Percentiles rank a stretch among this genome's conserved stretches.
phyloP scores from a whole-genome alignment of 768 basidiomycete genomes.

The Omphalotus guepiniiformis region DNA sequence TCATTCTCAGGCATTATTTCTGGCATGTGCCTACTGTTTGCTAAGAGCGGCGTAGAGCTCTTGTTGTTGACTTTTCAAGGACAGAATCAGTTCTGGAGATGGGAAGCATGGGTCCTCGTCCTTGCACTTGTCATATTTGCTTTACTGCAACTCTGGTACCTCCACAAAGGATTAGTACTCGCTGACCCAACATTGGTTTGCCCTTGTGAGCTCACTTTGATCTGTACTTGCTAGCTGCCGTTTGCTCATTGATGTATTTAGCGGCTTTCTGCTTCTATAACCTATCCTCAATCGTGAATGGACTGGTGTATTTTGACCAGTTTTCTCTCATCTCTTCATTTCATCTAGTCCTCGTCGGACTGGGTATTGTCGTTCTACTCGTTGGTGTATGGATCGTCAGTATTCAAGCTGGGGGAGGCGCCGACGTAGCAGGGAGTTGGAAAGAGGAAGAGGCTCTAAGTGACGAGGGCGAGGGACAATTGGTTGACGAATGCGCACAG shows the following conservation, averaged over 20 bases:
- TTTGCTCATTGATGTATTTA: constrained; percentile 22
- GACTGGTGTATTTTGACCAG: constrained; percentile 87
- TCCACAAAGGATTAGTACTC: constrained; percentile 73
- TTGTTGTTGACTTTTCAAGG: constrained; percentile 73
- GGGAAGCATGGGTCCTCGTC: constrained; percentile 81
- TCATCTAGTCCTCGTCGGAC: constrained; percentile 69
- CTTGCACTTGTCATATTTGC: constrained; percentile 70
- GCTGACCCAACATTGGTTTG: constrained; percentile 86
- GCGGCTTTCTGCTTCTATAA: constrained; percentile 97
- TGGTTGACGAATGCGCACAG: too few species aligned
- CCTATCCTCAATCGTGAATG: constrained; percentile 85
- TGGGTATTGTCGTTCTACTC: constrained; percentile 77
- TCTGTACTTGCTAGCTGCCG: constrained; percentile 5
- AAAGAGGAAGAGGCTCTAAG: constrained; percentile 28
- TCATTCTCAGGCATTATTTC: constrained; percentile 85
- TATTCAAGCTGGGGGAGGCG: constrained; percentile 58
- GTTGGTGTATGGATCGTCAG: constrained; percentile 90
- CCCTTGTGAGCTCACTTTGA: constrained; percentile 53
- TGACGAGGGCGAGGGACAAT: constrained; percentile 42
- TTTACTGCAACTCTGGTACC: constrained; percentile 78
- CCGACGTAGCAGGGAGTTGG: constrained; percentile 43
- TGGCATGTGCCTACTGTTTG: constrained; percentile 90
- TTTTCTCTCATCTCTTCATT: constrained; percentile 61
- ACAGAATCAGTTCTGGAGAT: constrained; percentile 77
- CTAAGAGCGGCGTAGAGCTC: constrained; percentile 90